These are phyloP conservation scores for Cyberlindnera saturnus DNA, from an alignment of 805 yeast species.

Conservation along the genomic window DNA sequence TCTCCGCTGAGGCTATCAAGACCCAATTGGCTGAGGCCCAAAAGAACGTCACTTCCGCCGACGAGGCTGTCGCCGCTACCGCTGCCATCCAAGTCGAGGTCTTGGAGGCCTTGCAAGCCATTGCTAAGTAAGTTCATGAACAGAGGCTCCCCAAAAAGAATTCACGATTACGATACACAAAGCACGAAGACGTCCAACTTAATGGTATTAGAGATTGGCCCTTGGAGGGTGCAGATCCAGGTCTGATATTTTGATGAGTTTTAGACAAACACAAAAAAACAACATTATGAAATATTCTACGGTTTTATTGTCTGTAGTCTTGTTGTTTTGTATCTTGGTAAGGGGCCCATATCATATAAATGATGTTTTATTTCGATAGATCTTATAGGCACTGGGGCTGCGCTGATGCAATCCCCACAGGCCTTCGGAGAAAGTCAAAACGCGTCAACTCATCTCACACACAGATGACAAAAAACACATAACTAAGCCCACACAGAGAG, in stretches of 20 bases:
- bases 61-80: conserved; percentile 86
- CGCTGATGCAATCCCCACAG: too few relatives aligned
- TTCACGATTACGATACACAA: neutral
- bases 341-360: too few relatives aligned
- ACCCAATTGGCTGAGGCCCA: conserved; percentile 86
- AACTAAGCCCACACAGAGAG: neutral
- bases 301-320: neutral
- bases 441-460: too few relatives aligned
- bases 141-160: neutral
- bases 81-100: conserved; percentile 95
- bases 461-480: neutral
- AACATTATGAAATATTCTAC: conserved; percentile 1
- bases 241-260: neutral
- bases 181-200: too few relatives aligned
- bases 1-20: conserved; percentile 75
- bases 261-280: neutral
- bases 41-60: conserved; percentile 79
- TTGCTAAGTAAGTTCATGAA: conserved; percentile 51
- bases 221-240: neutral
- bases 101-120: conserved; percentile 84
- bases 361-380: too few relatives aligned
- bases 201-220: too few relatives aligned
- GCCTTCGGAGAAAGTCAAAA: too few relatives aligned
- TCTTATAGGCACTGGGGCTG: too few relatives aligned
- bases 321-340: too few relatives aligned